Evolutionary conservation across 2,329 filamentous ascomycete species (phyloP).

Genomic region (Botryotinia convoluta): DNA sequence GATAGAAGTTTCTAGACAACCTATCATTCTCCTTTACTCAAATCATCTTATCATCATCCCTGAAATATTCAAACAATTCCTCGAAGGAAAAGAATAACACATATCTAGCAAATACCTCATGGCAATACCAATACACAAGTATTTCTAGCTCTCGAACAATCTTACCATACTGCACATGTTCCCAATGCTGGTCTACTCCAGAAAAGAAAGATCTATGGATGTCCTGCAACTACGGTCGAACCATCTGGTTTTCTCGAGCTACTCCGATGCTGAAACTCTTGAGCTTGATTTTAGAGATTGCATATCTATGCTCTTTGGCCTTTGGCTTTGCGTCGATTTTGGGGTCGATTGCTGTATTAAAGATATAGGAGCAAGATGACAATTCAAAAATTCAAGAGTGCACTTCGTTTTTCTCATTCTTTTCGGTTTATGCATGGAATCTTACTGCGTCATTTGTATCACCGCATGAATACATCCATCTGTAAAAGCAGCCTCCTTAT

Average conservation of each 20-base stretch:
- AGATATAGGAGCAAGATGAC: not conserved
- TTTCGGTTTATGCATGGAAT: not conserved
- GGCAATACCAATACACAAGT: not conserved
- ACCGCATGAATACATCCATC: not conserved
- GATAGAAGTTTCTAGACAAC: too few relatives aligned
- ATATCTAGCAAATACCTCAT: not conserved
- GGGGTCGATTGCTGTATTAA: not conserved
- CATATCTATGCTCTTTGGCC: not conserved
- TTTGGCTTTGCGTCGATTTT: not conserved
- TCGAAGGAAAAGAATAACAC: not conserved
- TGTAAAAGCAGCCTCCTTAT: not conserved
- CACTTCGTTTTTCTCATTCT: not conserved
- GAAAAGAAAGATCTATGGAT: not conserved
- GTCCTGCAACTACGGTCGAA: not conserved
- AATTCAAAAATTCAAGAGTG: not conserved
- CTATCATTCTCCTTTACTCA: too few relatives aligned
- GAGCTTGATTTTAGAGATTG: not conserved
- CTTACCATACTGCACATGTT: not conserved
- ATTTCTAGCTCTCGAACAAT: not conserved
- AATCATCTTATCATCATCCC: not conserved
- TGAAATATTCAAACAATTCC: not conserved
- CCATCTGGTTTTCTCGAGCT: not conserved
- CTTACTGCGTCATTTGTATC: not conserved
- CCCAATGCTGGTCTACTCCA: not conserved
- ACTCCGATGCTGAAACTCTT: not conserved